phyloP scores from a whole-genome alignment of 805 yeast genomes.

The Scheffersomyces ergatensis region DNA sequence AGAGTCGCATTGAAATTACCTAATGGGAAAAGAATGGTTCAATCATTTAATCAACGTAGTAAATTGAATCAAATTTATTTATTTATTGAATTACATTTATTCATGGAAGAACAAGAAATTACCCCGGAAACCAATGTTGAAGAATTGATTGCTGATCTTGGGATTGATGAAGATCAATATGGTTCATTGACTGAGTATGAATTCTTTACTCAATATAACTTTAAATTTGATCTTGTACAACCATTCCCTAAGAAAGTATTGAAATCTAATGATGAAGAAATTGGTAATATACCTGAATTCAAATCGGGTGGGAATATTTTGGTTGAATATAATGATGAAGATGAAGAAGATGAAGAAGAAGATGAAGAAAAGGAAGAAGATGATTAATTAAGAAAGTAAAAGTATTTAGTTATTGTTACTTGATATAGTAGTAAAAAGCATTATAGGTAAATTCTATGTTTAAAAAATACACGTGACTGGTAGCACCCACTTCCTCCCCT shows the following conservation, averaged over 20 bases:
- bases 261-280: slow-evolving; percentile 7
- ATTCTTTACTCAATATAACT: slow-evolving; percentile 23
- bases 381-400: not conserved
- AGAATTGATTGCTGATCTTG: slow-evolving; percentile 7
- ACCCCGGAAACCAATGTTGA: slow-evolving; percentile 4
- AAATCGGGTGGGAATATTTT: slow-evolving; percentile 36
- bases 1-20: slow-evolving; percentile 55
- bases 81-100: slow-evolving; percentile 44
- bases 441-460: no score
- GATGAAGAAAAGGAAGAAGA: slow-evolving; percentile 3
- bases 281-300: slow-evolving; percentile 20
- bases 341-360: slow-evolving; percentile 14
- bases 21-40: slow-evolving; percentile 48
- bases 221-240: slow-evolving; percentile 37
- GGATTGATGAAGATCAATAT: slow-evolving; percentile 10
- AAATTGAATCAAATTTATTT: slow-evolving; percentile 47
- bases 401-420: no score
- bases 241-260: slow-evolving; percentile 39
- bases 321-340: slow-evolving; percentile 30
- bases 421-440: no score
- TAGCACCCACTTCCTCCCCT: no score
- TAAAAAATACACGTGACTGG: no score
- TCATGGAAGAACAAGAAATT: slow-evolving; percentile 9
- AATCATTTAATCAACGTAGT: slow-evolving; percentile 38
- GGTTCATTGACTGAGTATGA: slow-evolving; percentile 13